These are phyloP conservation scores for Epichloe uncinata DNA, from an alignment of 2,329 filamentous ascomycete genomes.

Conservation along the genomic window DNA sequence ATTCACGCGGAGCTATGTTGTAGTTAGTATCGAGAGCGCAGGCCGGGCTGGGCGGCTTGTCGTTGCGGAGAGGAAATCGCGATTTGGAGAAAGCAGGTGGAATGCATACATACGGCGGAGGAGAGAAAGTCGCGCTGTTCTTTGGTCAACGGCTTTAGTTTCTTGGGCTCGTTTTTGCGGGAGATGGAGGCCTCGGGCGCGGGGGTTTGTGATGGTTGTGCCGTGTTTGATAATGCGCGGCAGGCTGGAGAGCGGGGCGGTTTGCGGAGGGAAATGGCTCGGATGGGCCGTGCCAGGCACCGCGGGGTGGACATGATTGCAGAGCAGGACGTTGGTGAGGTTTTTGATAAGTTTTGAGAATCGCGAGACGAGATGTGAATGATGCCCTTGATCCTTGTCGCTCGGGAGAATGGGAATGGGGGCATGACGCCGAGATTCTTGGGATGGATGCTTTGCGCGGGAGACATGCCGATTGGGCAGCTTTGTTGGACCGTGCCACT, in stretches of 20 bases:
- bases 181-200: neutral
- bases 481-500: neutral
- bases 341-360: neutral
- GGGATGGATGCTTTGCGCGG: neutral
- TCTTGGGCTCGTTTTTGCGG: constrained; percentile 17
- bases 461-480: constrained; percentile 1
- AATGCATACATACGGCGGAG: constrained; percentile 48
- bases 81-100: neutral
- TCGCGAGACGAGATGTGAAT: neutral
- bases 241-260: neutral
- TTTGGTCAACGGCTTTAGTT: constrained; percentile 48
- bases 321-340: neutral
- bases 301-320: constrained; percentile 10
- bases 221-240: constrained; percentile 6
- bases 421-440: neutral
- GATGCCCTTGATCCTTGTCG: no score
- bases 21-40: neutral
- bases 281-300: constrained; percentile 8
- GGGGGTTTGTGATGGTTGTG: constrained; percentile 2
- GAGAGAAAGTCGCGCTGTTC: constrained; percentile 64
- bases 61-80: neutral
- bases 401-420: no score
- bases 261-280: constrained; percentile 1
- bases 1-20: constrained; percentile 68
- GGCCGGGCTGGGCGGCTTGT: neutral